Evolutionary conservation across 495 filamentous ascomycete genomes (phyloP), one percentile per base, ranked within the genome.

Genomic region (Podospora pseudopauciseta): DNA sequence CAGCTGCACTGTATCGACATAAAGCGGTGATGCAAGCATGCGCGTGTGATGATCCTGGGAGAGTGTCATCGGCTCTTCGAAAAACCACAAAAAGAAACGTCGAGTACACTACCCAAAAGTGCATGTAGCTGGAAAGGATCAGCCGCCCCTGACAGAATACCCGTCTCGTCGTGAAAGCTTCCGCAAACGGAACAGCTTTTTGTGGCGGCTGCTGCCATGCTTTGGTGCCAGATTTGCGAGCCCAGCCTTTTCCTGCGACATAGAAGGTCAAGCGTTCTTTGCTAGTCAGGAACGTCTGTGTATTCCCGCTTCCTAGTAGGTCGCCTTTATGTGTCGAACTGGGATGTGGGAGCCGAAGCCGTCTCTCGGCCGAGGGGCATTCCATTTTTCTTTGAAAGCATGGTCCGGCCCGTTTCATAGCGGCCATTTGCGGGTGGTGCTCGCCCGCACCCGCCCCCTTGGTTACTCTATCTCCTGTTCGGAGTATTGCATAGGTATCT

Each of bases 341-440:
- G 23, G 23, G 23, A 23, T 34, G 54, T 63, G 23, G 18, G 32
- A 39, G 19, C 27, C n/a, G 18, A 15, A 5, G 27, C 61, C 61
- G 30, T 15, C n/a, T 63, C 61, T 62, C 65, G 65, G 49, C 28
- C 65, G 57, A 62, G 65, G 65, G 58, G 11, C 19, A 18, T 23
- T 23, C 23, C 23, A 23, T 23, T 23, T 59, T 53, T 23, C 28
- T 49, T 49, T 44, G 32, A n/a, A n/a, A 63, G 30, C 32, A 32
- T 32, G n/a, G 61, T 23, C 18, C 61, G 27, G 61, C 26, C 61
- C 28, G 34, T 61, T 61, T 32, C 59, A 61, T 26, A 61, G 59
- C 28, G 59, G 59, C 27, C 20, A 61, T 27, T 15, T 16, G 18
- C 23, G 20, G 28, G 20, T 23, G 23, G 23, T 16, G 26, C 26